A percentile compares a stretch with the other conserved stretches of the same genome.
phyloP scores from a whole-genome alignment of 108 stramenopile species.

The Discostella pseudostelligera region DNA sequence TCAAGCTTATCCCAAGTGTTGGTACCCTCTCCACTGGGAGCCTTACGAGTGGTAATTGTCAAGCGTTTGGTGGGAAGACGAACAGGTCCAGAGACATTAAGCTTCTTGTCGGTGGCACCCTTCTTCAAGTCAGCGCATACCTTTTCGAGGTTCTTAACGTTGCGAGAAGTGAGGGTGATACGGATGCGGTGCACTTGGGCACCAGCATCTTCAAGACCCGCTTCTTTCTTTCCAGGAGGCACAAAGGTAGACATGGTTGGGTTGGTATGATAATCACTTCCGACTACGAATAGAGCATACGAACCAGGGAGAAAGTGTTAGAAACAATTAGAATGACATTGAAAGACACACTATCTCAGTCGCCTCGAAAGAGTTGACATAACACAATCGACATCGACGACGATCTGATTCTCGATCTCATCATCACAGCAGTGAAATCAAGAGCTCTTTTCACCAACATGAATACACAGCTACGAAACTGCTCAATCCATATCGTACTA shows the following conservation, averaged over 20 bases:
- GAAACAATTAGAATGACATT: neutral
- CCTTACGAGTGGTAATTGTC: constrained; percentile 98
- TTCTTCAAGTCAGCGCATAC: constrained; percentile 98
- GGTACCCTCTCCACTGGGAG: constrained; percentile 99
- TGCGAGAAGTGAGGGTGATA: constrained; percentile 98
- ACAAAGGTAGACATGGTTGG: constrained; percentile 70
- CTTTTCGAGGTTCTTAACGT: constrained; percentile 98
- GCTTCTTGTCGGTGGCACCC: constrained; percentile 91
- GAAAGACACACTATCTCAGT: neutral
- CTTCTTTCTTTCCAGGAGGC: constrained; percentile 70
- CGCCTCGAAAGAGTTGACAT: too few species aligned
- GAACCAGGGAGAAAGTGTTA: neutral
- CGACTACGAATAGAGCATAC: constrained; percentile 9
- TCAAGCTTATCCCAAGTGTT: constrained; percentile 99
- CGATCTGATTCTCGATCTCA: too few species aligned
- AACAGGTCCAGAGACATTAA: constrained; percentile 95
- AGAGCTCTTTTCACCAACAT: too few species aligned
- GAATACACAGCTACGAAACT: too few species aligned
- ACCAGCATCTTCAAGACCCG: constrained; percentile 56
- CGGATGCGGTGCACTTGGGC: constrained; percentile 94
- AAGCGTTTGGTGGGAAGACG: constrained; percentile 99
- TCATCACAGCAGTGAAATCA: too few species aligned
- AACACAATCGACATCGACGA: too few species aligned
- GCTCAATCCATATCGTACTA: too few species aligned
- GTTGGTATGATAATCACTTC: constrained; percentile 21